Conservation (phyloP, 768 basidiomycete genomes). For the Saitozyma sp. region DNA sequence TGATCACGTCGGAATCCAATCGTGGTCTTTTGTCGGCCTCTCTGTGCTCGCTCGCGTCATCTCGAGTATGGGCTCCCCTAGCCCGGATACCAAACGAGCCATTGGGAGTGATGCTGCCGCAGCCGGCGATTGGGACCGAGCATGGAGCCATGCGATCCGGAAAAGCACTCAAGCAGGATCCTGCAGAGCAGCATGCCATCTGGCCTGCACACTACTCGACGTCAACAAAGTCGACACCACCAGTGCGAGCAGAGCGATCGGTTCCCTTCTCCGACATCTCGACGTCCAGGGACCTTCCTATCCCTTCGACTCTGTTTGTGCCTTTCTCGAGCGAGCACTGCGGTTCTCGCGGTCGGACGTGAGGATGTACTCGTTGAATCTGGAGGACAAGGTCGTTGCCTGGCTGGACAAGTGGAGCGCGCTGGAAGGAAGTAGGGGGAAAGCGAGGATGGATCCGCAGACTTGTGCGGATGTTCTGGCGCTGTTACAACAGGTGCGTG, state of each 20-base stretch:
- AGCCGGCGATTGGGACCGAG: constrained; percentile 50
- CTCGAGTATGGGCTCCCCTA: not conserved
- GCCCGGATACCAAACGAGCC: not conserved
- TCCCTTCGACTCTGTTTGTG: constrained; percentile 87
- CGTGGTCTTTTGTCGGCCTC: constrained; percentile 73
- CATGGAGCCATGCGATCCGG: constrained; percentile 81
- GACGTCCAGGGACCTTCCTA: constrained; percentile 85
- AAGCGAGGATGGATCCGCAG: constrained; percentile 59
- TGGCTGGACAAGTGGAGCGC: constrained; percentile 79
- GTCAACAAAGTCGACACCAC: constrained; percentile 57
- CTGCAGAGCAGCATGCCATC: constrained; percentile 66
- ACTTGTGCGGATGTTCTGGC: constrained; percentile 62
- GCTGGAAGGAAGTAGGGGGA: constrained; percentile 55
- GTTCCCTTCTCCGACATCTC: constrained; percentile 74
- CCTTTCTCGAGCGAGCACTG: constrained; percentile 70
- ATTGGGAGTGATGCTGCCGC: not conserved
- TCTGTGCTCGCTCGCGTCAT: not conserved
- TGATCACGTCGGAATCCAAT: constrained; percentile 68
- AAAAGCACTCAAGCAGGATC: constrained; percentile 67
- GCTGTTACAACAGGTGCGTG: constrained; percentile 66
- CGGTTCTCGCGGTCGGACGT: constrained; percentile 75
- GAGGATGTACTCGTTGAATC: constrained; percentile 74
- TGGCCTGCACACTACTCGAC: constrained; percentile 56
- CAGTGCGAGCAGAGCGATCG: constrained; percentile 70
- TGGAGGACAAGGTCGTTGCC: constrained; percentile 79